Percentiles rank a stretch among this genome's conserved stretches.
These are phyloP conservation scores for Phytophthora podocarpi DNA, from an alignment of 352 stramenopile genomes.

Conservation along the genomic window DNA sequence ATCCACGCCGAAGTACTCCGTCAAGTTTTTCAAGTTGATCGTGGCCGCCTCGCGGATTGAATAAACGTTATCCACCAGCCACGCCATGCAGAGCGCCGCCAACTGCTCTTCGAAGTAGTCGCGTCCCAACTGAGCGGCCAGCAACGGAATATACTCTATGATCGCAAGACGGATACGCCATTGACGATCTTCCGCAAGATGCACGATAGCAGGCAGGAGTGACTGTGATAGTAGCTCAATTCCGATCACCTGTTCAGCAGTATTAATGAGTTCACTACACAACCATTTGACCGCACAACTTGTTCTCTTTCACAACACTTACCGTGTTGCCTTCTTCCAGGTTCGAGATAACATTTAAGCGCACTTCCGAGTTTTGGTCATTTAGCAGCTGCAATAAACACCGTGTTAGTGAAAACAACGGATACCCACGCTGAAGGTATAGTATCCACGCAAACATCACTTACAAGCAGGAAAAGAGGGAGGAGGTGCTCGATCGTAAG, in stretches of 20 bases:
- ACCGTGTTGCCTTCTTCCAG: conserved; percentile 95
- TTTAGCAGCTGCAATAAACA: conserved; percentile 84
- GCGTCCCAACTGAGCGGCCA: conserved; percentile 95
- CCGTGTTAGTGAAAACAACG: conserved; percentile 2
- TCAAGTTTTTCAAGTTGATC: conserved; percentile 95
- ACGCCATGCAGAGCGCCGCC: conserved; percentile 95
- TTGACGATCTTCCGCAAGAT: conserved; percentile 98
- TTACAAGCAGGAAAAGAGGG: conserved; percentile 93
- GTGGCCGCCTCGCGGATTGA: conserved; percentile 97
- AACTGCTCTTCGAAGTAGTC: conserved; percentile 97
- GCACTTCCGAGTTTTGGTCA: conserved; percentile 97
- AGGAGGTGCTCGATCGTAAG: conserved; percentile 95
- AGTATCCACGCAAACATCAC: conserved; percentile 15
- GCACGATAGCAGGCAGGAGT: conserved; percentile 97
- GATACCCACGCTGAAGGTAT: neutral
- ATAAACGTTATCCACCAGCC: conserved; percentile 97
- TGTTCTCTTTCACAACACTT: conserved; percentile 16
- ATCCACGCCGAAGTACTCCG: conserved; percentile 94
- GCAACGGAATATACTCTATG: conserved; percentile 98
- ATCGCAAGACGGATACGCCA: conserved; percentile 98
- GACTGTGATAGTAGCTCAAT: conserved; percentile 97
- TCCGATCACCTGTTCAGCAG: conserved; percentile 90
- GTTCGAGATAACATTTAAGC: conserved; percentile 99
- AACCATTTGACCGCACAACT: neutral
- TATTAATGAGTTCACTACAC: conserved; percentile 2